Evolutionary conservation across 2,329 filamentous ascomycete genomes (phyloP).

Genomic region (Fonsecaea erecta): DNA sequence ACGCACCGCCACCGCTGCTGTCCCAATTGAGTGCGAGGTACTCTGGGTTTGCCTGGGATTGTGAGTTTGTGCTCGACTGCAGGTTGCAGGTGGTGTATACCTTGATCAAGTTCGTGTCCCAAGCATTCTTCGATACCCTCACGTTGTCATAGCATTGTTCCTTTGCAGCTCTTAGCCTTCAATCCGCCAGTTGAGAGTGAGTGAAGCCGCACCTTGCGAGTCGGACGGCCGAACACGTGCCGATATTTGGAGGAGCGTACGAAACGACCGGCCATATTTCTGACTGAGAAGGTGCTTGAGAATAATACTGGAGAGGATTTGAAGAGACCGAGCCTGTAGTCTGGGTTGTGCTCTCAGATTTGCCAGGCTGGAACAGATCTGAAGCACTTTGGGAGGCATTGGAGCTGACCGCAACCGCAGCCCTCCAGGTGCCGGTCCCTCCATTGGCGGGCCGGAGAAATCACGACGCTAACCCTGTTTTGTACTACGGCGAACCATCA

Average conservation of each 20-base stretch:
- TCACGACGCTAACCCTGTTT: background rate
- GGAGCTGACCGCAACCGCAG: slow-evolving; percentile 1
- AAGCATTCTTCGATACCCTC: slow-evolving; percentile 95
- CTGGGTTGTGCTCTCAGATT: background rate
- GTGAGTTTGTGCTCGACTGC: slow-evolving; percentile 32
- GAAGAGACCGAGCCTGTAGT: background rate
- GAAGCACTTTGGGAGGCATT: slow-evolving; percentile 2
- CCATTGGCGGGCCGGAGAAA: background rate
- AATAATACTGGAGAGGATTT: background rate
- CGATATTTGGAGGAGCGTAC: slow-evolving; percentile 76
- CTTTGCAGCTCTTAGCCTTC: slow-evolving; percentile 45
- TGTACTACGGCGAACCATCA: background rate
- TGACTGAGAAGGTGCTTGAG: background rate
- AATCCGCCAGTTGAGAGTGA: slow-evolving; percentile 10
- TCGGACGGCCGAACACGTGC: slow-evolving; percentile 96
- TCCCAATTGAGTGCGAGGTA: slow-evolving; percentile 99
- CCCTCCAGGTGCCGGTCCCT: background rate
- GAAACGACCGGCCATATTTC: slow-evolving; percentile 70
- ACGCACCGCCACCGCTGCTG: slow-evolving; percentile 90
- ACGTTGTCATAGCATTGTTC: slow-evolving; percentile 99
- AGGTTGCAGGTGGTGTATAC: slow-evolving; percentile 57
- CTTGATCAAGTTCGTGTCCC: slow-evolving; percentile 99
- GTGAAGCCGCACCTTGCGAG: slow-evolving; percentile 68
- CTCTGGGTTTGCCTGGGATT: slow-evolving; percentile 81
- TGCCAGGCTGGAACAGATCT: slow-evolving; percentile 4